phyloP scores from a whole-genome alignment of 768 basidiomycete genomes.

The Termitomyces sp. region DNA sequence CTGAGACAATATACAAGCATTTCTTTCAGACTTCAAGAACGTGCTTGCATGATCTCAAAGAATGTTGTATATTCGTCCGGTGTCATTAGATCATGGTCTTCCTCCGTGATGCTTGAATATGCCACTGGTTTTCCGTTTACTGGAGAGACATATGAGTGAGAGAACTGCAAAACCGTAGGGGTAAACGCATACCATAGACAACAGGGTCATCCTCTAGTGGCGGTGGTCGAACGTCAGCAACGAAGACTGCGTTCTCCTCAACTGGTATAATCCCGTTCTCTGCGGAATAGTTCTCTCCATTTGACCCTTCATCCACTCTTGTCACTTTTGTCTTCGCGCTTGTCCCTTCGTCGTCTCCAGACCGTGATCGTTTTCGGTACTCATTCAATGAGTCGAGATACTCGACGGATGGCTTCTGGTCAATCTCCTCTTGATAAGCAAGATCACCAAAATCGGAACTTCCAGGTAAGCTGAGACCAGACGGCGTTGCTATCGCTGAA shows the following conservation, averaged over 20 bases:
- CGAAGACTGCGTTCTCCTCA: slow-evolving; percentile 22
- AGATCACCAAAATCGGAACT: slow-evolving; percentile 51
- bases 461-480: slow-evolving; percentile 41
- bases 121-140: slow-evolving; percentile 75
- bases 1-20: not conserved
- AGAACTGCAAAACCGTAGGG: not conserved
- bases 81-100: slow-evolving; percentile 90
- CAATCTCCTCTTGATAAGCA: slow-evolving; percentile 60
- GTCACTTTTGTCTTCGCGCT: slow-evolving; percentile 32
- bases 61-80: slow-evolving; percentile 87
- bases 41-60: slow-evolving; percentile 65
- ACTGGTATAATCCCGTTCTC: slow-evolving; percentile 18
- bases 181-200: slow-evolving; percentile 54
- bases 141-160: slow-evolving; percentile 21
- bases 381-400: slow-evolving; percentile 70
- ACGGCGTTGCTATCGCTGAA: slow-evolving; percentile 61
- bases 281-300: slow-evolving; percentile 19
- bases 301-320: slow-evolving; percentile 37
- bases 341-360: slow-evolving; percentile 52
- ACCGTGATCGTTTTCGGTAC: slow-evolving; percentile 71
- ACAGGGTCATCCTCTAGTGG: slow-evolving; percentile 51
- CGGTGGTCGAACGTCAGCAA: slow-evolving; percentile 15
- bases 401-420: slow-evolving; percentile 62
- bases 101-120: slow-evolving; percentile 84
- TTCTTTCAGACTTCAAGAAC: slow-evolving; percentile 20